Evolutionary conservation across 352 stramenopile species (phyloP), one percentile per base, ranked within the genome.

Genomic region (Phytophthora foliorum): DNA sequence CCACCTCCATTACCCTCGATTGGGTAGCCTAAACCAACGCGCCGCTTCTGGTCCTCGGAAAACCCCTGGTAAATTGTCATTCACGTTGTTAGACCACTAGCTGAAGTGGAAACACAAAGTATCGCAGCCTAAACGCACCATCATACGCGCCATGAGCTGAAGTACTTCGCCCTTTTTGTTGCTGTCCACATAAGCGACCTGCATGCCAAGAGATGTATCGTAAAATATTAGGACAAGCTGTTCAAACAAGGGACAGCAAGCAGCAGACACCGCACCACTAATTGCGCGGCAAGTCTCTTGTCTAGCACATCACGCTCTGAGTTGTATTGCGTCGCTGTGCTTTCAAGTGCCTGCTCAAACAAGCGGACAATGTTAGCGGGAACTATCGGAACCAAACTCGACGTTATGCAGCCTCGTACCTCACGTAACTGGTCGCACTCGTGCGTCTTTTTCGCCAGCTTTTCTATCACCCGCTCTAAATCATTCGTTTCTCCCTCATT

Each of bases 381-480:
- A n/a, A n/a, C n/a, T 38, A 14, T 38, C 32, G 3, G 11, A 19
- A n/a, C 34, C 34, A 41, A n/a, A 41, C 32, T n/a, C 4, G 10
- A 38, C 14, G 8, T 44, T 29, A 29, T 6, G 6, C 25, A 29
- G 25, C 10, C 4, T 29, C 50, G 44, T 58, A 90, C 84, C 80
- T 93, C 86, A 34, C 84, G 75, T 13, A 94, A 72, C 25, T 91
- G 82, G 0, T 91, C 86, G 57, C 86, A 92, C 46, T 94, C 86
- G 4, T 69, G 78, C 2, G 80, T 84, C 22, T 91, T 91, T 54
- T 88, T 90, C 6, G 72, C 67, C 14, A 94, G 61, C 11, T 78
- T 74, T 6, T 78, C 70, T 57, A 91, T 80, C 1, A 92, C 74
- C 2, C 84, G 73, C 52, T 82, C 63, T 6, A 91, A 67, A 50